Conservation (phyloP, 225 moss, liverwort and hornwort species). For the Anthoceros angustus region DNA sequence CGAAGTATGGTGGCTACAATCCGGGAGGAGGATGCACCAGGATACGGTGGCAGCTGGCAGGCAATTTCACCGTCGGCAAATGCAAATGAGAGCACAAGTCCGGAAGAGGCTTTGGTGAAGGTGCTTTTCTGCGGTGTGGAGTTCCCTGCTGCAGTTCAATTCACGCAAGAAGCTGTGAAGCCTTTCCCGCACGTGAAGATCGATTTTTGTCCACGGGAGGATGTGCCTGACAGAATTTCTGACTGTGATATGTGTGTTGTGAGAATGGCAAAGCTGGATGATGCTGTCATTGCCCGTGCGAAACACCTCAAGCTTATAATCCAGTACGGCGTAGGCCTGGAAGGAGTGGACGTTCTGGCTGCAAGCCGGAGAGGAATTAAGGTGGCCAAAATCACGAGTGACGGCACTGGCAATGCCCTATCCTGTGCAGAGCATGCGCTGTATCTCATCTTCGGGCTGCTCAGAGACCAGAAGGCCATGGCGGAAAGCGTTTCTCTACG, state of each 20-base stretch:
- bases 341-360: slow-evolving; percentile 69
- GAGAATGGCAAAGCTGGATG: slow-evolving; percentile 22
- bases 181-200: slow-evolving; percentile 34
- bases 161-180: slow-evolving; percentile 17
- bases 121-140: slow-evolving; percentile 26
- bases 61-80: too few species aligned
- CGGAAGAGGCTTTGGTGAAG: background rate
- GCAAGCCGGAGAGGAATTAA: slow-evolving; percentile 53
- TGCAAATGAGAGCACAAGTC: too few species aligned
- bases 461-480: slow-evolving; percentile 56
- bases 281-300: slow-evolving; percentile 29
- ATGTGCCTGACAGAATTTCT: slow-evolving; percentile 32
- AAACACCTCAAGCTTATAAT: slow-evolving; percentile 42
- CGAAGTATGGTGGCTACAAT: too few species aligned
- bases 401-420: slow-evolving; percentile 38
- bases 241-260: slow-evolving; percentile 57
- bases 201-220: slow-evolving; percentile 28
- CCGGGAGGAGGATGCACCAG: too few species aligned
- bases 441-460: slow-evolving; percentile 62
- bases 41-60: too few species aligned
- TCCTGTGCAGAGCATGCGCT: slow-evolving; percentile 76
- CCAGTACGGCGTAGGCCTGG: slow-evolving; percentile 74
- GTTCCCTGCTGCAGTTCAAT: slow-evolving; percentile 7
- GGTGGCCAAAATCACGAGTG: slow-evolving; percentile 43
- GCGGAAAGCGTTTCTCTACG: slow-evolving; percentile 24